Percentiles rank a stretch among this genome's conserved stretches.
Evolutionary conservation across 2,329 filamentous ascomycete species (phyloP).

Genomic region (Dissoconium aciculare): DNA sequence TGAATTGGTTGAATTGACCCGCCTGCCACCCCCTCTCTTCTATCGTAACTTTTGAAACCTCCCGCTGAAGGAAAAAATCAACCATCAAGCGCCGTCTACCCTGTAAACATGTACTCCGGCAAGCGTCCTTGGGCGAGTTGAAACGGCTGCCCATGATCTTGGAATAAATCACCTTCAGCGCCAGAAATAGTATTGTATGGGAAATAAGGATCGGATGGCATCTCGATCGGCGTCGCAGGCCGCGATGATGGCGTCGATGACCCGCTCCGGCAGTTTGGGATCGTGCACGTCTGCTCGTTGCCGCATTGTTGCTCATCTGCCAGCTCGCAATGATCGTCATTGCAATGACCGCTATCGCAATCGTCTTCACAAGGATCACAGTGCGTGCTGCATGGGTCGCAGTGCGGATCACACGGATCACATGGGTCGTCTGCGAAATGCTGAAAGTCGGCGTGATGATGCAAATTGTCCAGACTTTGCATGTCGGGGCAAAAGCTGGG

Average conservation of each 20-base stretch:
- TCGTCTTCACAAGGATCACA: not conserved
- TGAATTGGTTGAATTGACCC: no score
- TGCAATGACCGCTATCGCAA: slow-evolving; percentile 7
- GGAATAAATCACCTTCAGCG: slow-evolving; percentile 9
- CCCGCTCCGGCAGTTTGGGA: slow-evolving; percentile 11
- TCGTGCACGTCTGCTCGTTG: slow-evolving; percentile 7
- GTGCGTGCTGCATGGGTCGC: not conserved
- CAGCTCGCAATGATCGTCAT: slow-evolving; percentile 4
- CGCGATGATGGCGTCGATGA: slow-evolving; percentile 11
- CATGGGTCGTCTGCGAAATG: not conserved
- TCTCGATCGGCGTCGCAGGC: slow-evolving; percentile 10
- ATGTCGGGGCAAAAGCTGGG: slow-evolving; percentile 14
- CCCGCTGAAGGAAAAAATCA: no score
- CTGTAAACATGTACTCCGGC: slow-evolving; percentile 10
- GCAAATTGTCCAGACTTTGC: slow-evolving; percentile 7
- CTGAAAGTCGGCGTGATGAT: slow-evolving; percentile 6
- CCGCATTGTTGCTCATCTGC: slow-evolving; percentile 4
- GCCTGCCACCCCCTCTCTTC: no score
- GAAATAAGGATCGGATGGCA: slow-evolving; percentile 9
- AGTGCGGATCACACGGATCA: slow-evolving; percentile 3
- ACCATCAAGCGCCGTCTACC: no score
- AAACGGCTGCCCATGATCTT: slow-evolving; percentile 13
- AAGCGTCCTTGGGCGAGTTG: slow-evolving; percentile 10
- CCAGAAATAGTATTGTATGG: slow-evolving; percentile 9
- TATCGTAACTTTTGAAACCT: no score